Conservation (phyloP, 345 rosid species). For the Euphorbia peplus region DNA sequence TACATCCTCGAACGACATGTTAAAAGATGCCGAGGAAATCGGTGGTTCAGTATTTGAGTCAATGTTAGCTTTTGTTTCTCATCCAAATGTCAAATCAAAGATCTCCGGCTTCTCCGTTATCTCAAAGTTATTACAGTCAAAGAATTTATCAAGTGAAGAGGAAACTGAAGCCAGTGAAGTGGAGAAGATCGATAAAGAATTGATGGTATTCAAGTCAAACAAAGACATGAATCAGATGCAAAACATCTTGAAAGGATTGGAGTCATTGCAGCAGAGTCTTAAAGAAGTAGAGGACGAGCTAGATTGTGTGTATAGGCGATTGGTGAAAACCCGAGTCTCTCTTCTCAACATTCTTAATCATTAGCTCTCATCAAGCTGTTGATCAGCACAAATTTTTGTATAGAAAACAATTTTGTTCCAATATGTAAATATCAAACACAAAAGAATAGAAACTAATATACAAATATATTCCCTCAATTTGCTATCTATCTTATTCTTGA, state of each 20-base stretch:
- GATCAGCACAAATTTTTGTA: background rate
- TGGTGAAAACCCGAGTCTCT: background rate
- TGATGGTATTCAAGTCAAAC: background rate
- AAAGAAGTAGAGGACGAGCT: background rate
- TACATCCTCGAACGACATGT: background rate
- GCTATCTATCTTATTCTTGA: background rate
- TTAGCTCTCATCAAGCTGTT: background rate
- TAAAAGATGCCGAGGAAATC: background rate
- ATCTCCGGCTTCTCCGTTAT: background rate
- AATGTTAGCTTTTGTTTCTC: background rate
- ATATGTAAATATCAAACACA: background rate
- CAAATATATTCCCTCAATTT: background rate
- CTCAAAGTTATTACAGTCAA: background rate
- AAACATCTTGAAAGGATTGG: background rate
- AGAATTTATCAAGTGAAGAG: background rate
- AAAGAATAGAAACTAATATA: background rate
- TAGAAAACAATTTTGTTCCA: background rate
- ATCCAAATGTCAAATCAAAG: background rate
- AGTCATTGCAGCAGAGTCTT: background rate
- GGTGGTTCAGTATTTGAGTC: background rate
- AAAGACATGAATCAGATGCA: background rate
- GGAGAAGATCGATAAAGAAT: background rate
- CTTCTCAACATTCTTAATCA: background rate
- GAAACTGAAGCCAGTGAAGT: background rate
- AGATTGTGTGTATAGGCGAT: background rate